These are phyloP conservation scores for Sabuloglossum arenarium DNA, from an alignment of 495 filamentous ascomycete genomes.

Conservation along the genomic window DNA sequence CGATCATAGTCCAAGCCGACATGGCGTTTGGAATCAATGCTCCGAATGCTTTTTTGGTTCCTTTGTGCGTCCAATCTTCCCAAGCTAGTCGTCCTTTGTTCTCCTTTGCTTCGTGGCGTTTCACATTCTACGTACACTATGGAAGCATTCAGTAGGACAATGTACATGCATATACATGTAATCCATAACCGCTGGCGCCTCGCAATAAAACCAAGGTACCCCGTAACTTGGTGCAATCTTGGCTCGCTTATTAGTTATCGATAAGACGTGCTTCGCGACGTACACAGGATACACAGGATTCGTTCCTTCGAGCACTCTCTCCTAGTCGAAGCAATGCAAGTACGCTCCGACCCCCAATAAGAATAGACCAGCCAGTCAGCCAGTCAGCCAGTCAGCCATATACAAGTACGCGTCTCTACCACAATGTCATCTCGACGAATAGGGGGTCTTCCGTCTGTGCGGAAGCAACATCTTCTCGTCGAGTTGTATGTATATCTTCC, in stretches of 20 bases:
- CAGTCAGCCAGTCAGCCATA: not conserved
- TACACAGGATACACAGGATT: not conserved
- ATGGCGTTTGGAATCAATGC: not conserved
- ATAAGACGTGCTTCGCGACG: not conserved
- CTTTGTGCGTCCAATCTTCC: too few relatives aligned
- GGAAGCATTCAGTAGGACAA: too few relatives aligned
- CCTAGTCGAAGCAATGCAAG: not conserved
- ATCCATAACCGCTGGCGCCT: too few relatives aligned
- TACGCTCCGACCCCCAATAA: not conserved
- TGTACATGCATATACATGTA: too few relatives aligned
- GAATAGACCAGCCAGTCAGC: not conserved
- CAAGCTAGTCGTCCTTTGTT: too few relatives aligned
- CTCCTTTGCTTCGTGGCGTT: not conserved
- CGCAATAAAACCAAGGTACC: too few relatives aligned
- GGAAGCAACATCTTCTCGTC: conserved; percentile 44
- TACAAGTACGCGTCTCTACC: not conserved
- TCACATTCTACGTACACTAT: not conserved
- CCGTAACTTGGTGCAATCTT: not conserved
- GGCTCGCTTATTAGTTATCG: not conserved
- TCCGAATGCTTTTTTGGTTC: not conserved
- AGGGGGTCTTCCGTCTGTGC: conserved; percentile 1
- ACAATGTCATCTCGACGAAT: not conserved
- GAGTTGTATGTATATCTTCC: conserved; percentile 41
- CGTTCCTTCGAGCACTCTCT: not conserved
- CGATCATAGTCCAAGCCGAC: not conserved